Conservation (phyloP, 1,284 basidiomycete genomes). For the Moesziomyces aphidis region DNA sequence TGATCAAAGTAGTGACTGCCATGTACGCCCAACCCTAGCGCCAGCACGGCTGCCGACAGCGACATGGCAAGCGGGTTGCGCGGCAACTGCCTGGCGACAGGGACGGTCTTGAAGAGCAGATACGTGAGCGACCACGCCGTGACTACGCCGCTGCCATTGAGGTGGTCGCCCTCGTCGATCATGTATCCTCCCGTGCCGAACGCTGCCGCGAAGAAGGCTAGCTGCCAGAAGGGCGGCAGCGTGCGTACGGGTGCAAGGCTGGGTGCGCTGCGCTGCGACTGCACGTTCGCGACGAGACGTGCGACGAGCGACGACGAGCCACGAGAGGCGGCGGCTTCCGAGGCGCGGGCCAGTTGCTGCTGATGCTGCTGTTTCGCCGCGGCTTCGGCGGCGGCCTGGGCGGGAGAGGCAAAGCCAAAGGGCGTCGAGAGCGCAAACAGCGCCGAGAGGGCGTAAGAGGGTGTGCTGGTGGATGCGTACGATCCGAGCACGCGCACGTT, state of each 20-base stretch:
- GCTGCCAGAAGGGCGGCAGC: slow-evolving; percentile 62
- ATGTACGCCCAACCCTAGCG: slow-evolving; percentile 54
- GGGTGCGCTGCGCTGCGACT: slow-evolving; percentile 9
- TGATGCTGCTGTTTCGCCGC: slow-evolving; percentile 31
- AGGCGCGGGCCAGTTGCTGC: slow-evolving; percentile 20
- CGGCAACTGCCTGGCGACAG: slow-evolving; percentile 29
- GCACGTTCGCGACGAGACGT: slow-evolving; percentile 32
- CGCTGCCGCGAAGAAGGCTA: slow-evolving; percentile 53
- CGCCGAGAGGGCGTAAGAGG: slow-evolving; percentile 47
- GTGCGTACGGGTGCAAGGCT: slow-evolving; percentile 18
- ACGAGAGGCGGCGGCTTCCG: slow-evolving; percentile 5
- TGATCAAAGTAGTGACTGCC: slow-evolving; percentile 61
- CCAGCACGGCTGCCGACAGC: slow-evolving; percentile 27
- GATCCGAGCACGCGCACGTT: slow-evolving; percentile 25
- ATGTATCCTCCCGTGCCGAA: slow-evolving; percentile 64
- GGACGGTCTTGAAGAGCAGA: slow-evolving; percentile 55
- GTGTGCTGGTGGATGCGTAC: slow-evolving; percentile 34
- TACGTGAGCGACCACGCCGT: slow-evolving; percentile 62
- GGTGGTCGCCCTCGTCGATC: slow-evolving; percentile 55
- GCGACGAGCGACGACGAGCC: slow-evolving; percentile 24
- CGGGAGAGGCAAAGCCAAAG: slow-evolving; percentile 50
- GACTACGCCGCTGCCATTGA: slow-evolving; percentile 61
- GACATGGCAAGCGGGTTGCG: slow-evolving; percentile 37
- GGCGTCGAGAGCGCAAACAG: slow-evolving; percentile 53
- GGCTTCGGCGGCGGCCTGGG: slow-evolving; percentile 40